Conservation (phyloP, 2,329 filamentous ascomycete species). For the Cercospora sesami region DNA sequence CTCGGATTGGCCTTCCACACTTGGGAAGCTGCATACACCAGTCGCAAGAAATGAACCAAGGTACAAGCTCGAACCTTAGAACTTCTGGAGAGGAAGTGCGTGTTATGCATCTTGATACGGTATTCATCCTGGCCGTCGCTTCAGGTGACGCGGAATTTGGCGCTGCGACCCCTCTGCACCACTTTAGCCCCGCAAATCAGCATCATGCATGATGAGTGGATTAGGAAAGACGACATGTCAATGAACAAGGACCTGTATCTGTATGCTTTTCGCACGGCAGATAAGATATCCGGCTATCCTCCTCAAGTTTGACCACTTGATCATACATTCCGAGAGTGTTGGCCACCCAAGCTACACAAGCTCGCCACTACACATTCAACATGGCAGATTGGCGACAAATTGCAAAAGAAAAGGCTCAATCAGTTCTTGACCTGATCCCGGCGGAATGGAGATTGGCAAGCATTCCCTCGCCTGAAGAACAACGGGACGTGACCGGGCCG, state of each 20-base stretch:
- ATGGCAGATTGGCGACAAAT: slow-evolving; percentile 50
- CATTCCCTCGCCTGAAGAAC: slow-evolving; percentile 52
- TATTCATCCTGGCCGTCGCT: not conserved
- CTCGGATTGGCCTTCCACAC: not conserved
- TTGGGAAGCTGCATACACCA: not conserved
- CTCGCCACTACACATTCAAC: not conserved
- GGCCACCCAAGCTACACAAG: not conserved
- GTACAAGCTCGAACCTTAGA: not conserved
- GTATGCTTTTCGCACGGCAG: slow-evolving; percentile 8
- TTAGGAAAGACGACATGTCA: not conserved
- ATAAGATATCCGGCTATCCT: not conserved
- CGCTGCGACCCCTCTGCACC: not conserved
- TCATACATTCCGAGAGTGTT: not conserved
- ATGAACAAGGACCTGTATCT: slow-evolving; percentile 7
- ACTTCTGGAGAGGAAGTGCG: not conserved
- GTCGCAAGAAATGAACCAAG: not conserved
- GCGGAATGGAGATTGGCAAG: slow-evolving; percentile 55
- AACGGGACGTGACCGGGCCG: slow-evolving; percentile 57
- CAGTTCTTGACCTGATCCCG: slow-evolving; percentile 57
- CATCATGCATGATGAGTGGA: slow-evolving; percentile 10
- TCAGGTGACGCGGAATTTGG: not conserved
- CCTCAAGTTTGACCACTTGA: not conserved
- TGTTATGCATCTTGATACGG: not conserved
- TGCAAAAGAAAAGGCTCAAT: slow-evolving; percentile 56
- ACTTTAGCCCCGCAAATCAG: slow-evolving; percentile 8